Percentiles rank a stretch among this genome's conserved stretches.
phyloP scores from a whole-genome alignment of 1,284 basidiomycete genomes.

The Salmacisia buchloeana region DNA sequence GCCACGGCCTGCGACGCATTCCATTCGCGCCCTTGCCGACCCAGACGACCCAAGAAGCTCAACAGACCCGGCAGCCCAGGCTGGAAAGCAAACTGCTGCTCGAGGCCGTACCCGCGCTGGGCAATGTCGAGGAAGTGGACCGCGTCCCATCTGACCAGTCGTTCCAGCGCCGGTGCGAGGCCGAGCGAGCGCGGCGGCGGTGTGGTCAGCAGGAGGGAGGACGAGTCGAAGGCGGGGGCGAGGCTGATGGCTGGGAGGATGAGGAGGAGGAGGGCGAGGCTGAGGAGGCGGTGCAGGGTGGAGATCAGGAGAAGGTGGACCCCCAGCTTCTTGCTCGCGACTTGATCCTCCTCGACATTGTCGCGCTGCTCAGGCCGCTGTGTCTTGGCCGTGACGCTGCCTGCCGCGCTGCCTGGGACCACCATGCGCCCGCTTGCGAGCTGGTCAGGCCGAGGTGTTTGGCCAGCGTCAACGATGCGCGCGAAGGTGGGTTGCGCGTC shows the following conservation, averaged over 20 bases:
- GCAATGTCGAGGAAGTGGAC: slow-evolving; percentile 63
- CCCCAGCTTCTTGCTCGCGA: not conserved
- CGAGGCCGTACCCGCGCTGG: slow-evolving; percentile 61
- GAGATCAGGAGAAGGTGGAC: not conserved
- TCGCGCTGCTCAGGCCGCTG: not conserved
- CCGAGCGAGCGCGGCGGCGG: not conserved
- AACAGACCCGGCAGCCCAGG: slow-evolving; percentile 56
- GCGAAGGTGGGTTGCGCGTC: too few relatives aligned
- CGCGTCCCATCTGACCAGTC: slow-evolving; percentile 75
- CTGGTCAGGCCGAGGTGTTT: too few relatives aligned
- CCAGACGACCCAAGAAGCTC: slow-evolving; percentile 17
- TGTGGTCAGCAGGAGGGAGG: not conserved
- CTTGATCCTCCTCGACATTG: not conserved
- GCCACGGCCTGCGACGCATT: slow-evolving; percentile 23
- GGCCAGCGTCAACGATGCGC: too few relatives aligned
- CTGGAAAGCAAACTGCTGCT: slow-evolving; percentile 83
- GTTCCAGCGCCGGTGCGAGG: slow-evolving; percentile 12
- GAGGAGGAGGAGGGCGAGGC: not conserved
- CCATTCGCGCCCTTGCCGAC: slow-evolving; percentile 17
- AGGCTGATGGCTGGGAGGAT: not conserved
- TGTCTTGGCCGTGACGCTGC: too few relatives aligned
- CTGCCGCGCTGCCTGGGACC: too few relatives aligned
- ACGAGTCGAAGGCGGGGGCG: not conserved
- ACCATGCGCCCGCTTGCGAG: too few relatives aligned
- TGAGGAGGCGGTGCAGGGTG: not conserved